Conservation (phyloP, 169 alveolate genomes). For the Plasmodium gonderi region DNA sequence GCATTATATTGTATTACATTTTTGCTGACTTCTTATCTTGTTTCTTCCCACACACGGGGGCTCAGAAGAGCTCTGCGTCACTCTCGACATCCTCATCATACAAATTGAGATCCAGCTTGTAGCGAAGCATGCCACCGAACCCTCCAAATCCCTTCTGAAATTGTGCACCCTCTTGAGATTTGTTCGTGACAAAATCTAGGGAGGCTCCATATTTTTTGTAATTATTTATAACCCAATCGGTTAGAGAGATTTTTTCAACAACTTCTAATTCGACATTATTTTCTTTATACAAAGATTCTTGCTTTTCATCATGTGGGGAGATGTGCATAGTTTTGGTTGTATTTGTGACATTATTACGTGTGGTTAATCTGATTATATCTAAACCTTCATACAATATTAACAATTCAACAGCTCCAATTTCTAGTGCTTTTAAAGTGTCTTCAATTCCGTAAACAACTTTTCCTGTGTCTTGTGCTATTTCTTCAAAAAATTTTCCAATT, state of each 20-base stretch:
- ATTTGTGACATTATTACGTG: constrained; percentile 89
- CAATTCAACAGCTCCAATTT: constrained; percentile 96
- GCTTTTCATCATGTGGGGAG: constrained; percentile 85
- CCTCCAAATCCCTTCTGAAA: constrained; percentile 99
- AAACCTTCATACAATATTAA: constrained; percentile 96
- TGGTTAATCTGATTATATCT: constrained; percentile 87
- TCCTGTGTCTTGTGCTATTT: constrained; percentile 98
- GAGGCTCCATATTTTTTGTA: constrained; percentile 95
- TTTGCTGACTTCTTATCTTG: background rate
- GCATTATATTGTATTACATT: background rate
- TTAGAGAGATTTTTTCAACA: constrained; percentile 90
- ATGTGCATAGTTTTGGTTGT: constrained; percentile 85
- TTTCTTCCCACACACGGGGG: background rate
- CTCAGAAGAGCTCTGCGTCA: constrained; percentile 43
- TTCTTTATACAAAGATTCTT: constrained; percentile 79
- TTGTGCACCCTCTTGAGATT: constrained; percentile 98
- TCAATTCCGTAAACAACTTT: constrained; percentile 97
- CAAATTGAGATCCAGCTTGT: constrained; percentile 91
- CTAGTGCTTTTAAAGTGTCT: constrained; percentile 95
- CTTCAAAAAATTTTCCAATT: constrained; percentile 95
- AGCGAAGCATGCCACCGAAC: constrained; percentile 98
- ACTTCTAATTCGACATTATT: constrained; percentile 93
- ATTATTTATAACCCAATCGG: constrained; percentile 98
- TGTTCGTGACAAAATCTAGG: constrained; percentile 96
- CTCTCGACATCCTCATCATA: constrained; percentile 77